A percentile compares a stretch with the other conserved stretches of the same genome.
Conservation (phyloP, 2,329 filamentous ascomycete species). For the Aspergillus ochraceoroseus region DNA sequence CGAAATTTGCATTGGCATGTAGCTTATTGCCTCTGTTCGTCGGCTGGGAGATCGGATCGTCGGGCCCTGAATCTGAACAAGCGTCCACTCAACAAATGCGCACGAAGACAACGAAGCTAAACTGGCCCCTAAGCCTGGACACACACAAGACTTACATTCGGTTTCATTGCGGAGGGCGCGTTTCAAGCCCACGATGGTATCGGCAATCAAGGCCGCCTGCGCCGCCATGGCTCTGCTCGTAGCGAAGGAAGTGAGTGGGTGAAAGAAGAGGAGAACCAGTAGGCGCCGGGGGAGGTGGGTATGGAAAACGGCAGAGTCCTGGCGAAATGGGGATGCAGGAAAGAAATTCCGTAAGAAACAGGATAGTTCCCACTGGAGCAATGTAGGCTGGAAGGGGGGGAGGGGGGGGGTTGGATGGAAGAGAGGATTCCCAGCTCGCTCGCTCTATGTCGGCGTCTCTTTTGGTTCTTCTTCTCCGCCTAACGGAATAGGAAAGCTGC, state of each 20-base stretch:
- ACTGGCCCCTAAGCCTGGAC: not conserved
- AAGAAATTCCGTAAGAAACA: too few species aligned
- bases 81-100: constrained; percentile 12
- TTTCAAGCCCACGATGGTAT: constrained; percentile 54
- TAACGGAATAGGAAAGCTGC: constrained; percentile 22
- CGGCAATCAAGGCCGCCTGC: constrained; percentile 46
- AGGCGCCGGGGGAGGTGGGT: constrained; percentile 1
- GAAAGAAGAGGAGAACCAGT: constrained; percentile 6
- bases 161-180: constrained; percentile 47
- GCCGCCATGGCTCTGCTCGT: constrained; percentile 37
- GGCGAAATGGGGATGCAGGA: not conserved
- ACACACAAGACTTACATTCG: constrained; percentile 36
- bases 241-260: constrained; percentile 4
- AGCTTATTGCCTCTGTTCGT: constrained; percentile 60
- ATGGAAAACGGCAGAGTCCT: not conserved
- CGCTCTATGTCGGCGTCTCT: too few species aligned
- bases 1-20: constrained; percentile 53
- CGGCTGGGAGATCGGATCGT: constrained; percentile 51
- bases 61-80: constrained; percentile 40
- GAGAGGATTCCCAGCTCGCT: too few species aligned
- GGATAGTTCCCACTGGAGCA: too few species aligned
- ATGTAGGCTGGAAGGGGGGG: too few species aligned
- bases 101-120: not conserved
- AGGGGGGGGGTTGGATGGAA: too few species aligned
- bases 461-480: too few species aligned